Percentiles rank a stretch among this genome's conserved stretches.
Evolutionary conservation across 2,329 filamentous ascomycete species (phyloP).

Genomic region (Seiridium cupressi): DNA sequence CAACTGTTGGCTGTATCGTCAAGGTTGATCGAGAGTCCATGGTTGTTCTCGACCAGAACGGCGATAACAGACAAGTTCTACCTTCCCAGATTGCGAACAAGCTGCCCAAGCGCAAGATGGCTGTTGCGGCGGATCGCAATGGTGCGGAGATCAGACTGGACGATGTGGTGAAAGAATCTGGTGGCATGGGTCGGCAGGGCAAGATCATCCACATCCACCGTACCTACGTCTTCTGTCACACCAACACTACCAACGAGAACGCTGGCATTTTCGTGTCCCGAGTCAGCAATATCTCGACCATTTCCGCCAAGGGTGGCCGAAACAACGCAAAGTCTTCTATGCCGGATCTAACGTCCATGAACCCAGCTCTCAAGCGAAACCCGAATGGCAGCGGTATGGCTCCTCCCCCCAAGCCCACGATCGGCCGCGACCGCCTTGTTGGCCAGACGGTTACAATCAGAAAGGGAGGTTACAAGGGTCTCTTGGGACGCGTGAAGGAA

Average conservation of each 20-base stretch:
- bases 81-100: conserved; percentile 92
- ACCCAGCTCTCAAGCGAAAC: conserved; percentile 79
- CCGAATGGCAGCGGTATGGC: conserved; percentile 52
- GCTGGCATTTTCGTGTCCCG: conserved; percentile 86
- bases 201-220: conserved; percentile 93
- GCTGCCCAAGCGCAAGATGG: conserved; percentile 76
- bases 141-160: conserved; percentile 90
- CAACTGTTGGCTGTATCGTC: conserved; percentile 89
- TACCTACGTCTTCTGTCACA: conserved; percentile 88
- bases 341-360: conserved; percentile 86
- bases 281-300: conserved; percentile 80
- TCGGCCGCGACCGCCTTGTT: conserved; percentile 78
- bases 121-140: conserved; percentile 88
- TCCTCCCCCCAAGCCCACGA: conserved; percentile 70
- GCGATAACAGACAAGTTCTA: conserved; percentile 76
- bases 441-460: conserved; percentile 89
- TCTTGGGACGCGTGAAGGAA: conserved; percentile 94
- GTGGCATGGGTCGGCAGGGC: conserved; percentile 81
- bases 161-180: conserved; percentile 88
- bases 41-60: conserved; percentile 86
- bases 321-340: conserved; percentile 59
- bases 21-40: conserved; percentile 94
- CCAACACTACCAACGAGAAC: conserved; percentile 80
- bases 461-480: conserved; percentile 86
- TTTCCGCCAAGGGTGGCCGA: conserved; percentile 91